Base-by-base conservation (phyloP, 2,329 filamentous ascomycete species). In the Diaporthe eres region DNA sequence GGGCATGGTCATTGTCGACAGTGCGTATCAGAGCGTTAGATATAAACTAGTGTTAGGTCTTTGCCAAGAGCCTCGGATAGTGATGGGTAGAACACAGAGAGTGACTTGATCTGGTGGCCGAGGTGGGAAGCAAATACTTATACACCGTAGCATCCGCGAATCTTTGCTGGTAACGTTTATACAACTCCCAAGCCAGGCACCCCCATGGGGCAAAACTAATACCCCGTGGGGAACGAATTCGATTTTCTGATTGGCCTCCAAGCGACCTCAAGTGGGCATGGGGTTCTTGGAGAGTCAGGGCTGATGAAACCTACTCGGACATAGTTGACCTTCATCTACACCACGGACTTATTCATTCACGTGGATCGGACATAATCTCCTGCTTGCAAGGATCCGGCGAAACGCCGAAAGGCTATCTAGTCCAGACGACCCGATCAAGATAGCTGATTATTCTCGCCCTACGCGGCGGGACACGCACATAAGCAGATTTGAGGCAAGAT, bases 71-170 rank as follows among this genome's bases (percentile, higher is more conserved):
- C 39, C 60, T 44, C 2, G 7, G 13, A 44, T 2, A 22, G 4
- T 44, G 39, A 31, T 47, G 25, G 25, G 5, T 31, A 31, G 17
- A 42, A 61, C 42, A 17, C 12, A 25, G 58, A 25, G 12, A 61
- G 0, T 13, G 37, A 42, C 19, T 25, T 15, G n/a, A 47, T 17
- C 28, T 3, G 6, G 39, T 2, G n/a, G 6, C 10, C 28, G 39
- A 63, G 60, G 60, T 44, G 60, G 60, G 39, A 28, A 31, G 39
- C 60, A 65, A 65, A 6, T 65, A 65, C 39, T 65, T 65, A 47
- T 65, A 22, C 39, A 47, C 60, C 39, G 60, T 65, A 34, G 15
- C 39, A 65, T 65, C 25, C 25, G 25, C 37, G n/a, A 34, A 31
- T 28, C 39, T 44, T 44, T 25, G 60, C 39, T 44, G 13, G 60